Conservation (phyloP, 306 rosid genomes). For the Pterocarpus macrocarpus region DNA sequence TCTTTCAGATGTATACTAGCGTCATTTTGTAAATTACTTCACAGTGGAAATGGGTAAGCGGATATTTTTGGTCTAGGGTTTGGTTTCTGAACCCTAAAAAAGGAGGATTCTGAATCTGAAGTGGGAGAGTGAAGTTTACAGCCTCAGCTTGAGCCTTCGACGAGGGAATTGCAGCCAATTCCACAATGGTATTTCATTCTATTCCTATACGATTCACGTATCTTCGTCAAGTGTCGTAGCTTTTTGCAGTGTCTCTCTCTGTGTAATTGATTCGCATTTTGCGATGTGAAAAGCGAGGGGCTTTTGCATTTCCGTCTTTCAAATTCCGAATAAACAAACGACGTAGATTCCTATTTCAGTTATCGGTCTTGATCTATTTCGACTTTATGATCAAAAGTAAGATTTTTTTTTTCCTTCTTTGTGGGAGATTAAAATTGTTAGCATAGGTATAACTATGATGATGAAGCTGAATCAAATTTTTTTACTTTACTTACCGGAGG, state of each 20-base stretch:
- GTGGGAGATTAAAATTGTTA: neutral
- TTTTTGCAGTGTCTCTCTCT: neutral
- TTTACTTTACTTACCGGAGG: neutral
- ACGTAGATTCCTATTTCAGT: neutral
- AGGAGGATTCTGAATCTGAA: neutral
- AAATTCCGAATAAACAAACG: neutral
- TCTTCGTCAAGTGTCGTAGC: neutral
- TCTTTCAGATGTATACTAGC: neutral
- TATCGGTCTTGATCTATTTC: neutral
- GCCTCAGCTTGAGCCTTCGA: neutral
- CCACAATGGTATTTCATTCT: slow-evolving; percentile 40
- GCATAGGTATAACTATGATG: neutral
- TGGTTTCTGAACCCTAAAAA: slow-evolving; percentile 31
- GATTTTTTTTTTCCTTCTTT: too few relatives aligned
- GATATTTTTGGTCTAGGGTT: slow-evolving; percentile 34
- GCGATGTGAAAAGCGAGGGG: neutral
- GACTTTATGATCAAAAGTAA: too few relatives aligned
- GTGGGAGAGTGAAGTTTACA: neutral
- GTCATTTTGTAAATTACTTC: neutral
- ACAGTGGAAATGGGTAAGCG: slow-evolving; percentile 13
- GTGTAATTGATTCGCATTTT: slow-evolving; percentile 8
- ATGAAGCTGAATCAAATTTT: neutral
- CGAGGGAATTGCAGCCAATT: slow-evolving; percentile 16
- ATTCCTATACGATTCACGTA: neutral
- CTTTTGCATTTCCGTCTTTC: neutral